These are phyloP conservation scores for Scheffersomyces coipomensis DNA, from an alignment of 805 yeast species.

Conservation along the genomic window DNA sequence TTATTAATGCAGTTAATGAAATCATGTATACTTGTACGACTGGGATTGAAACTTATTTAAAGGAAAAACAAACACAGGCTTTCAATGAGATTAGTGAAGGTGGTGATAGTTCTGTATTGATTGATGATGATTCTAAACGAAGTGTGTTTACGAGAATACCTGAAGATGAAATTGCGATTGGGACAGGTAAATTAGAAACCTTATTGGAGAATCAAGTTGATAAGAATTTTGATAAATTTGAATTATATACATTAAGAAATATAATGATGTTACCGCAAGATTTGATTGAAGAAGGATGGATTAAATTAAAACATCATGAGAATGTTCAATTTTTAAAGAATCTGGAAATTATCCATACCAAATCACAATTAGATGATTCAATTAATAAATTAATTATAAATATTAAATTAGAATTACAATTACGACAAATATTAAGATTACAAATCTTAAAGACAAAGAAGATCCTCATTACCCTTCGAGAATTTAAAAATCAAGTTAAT, in stretches of 20 bases:
- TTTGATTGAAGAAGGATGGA: conserved; percentile 61
- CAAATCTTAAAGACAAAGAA: conserved; percentile 39
- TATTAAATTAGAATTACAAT: conserved; percentile 42
- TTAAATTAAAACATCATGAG: conserved; percentile 68
- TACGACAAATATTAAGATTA: conserved; percentile 39
- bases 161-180: conserved; percentile 60
- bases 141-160: not conserved
- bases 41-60: conserved; percentile 69
- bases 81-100: conserved; percentile 6
- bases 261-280: conserved; percentile 69
- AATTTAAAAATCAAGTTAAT: conserved; percentile 27
- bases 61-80: conserved; percentile 22
- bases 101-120: conserved; percentile 13
- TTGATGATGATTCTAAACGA: not conserved
- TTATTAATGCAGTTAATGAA: conserved; percentile 83
- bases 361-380: conserved; percentile 21
- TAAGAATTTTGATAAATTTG: conserved; percentile 81
- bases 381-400: conserved; percentile 33
- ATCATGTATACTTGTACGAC: conserved; percentile 78
- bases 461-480: conserved; percentile 28
- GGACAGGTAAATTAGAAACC: conserved; percentile 79
- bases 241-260: conserved; percentile 76
- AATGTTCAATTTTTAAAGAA: conserved; percentile 33
- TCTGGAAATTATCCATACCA: conserved; percentile 1
- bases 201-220: conserved; percentile 74